phyloP scores from a whole-genome alignment of 371 early-diverging fungal species.

The Zychaea mexicana region DNA sequence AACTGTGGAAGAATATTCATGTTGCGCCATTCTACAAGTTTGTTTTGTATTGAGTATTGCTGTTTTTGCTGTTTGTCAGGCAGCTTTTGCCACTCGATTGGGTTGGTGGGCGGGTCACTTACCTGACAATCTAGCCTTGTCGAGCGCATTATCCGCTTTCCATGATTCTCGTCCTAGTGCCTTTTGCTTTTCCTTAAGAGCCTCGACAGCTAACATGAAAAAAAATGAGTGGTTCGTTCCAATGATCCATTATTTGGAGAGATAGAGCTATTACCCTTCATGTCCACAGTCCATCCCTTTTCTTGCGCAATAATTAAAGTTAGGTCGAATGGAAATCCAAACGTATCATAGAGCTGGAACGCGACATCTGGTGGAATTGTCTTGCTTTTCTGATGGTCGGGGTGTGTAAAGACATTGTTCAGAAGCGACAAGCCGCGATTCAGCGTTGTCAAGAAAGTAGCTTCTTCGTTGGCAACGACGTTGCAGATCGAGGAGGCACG shows the following conservation, averaged over 20 bases:
- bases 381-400: conserved; percentile 34
- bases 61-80: neutral
- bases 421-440: conserved; percentile 65
- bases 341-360: conserved; percentile 75
- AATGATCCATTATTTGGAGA: neutral
- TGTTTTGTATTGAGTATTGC: neutral
- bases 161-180: conserved; percentile 59
- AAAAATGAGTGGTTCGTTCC: neutral
- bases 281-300: conserved; percentile 71
- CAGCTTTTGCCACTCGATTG: too few species aligned
- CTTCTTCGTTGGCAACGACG: conserved; percentile 71
- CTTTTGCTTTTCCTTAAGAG: conserved; percentile 54
- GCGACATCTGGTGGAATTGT: conserved; percentile 57
- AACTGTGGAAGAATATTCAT: conserved; percentile 52
- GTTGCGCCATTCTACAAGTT: conserved; percentile 41
- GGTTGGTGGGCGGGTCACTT: too few species aligned
- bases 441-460: conserved; percentile 63
- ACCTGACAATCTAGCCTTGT: conserved; percentile 41
- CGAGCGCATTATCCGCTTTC: conserved; percentile 39
- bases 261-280: conserved; percentile 37
- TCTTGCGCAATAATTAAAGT: conserved; percentile 72
- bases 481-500: conserved; percentile 56
- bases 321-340: conserved; percentile 79
- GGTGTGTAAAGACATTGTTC: conserved; percentile 55
- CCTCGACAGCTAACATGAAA: conserved; percentile 44